Evolutionary conservation across 192 early-diverging fungal genomes (phyloP), one percentile per base, ranked within the genome.

Genomic region (Chytriomyces confervae): DNA sequence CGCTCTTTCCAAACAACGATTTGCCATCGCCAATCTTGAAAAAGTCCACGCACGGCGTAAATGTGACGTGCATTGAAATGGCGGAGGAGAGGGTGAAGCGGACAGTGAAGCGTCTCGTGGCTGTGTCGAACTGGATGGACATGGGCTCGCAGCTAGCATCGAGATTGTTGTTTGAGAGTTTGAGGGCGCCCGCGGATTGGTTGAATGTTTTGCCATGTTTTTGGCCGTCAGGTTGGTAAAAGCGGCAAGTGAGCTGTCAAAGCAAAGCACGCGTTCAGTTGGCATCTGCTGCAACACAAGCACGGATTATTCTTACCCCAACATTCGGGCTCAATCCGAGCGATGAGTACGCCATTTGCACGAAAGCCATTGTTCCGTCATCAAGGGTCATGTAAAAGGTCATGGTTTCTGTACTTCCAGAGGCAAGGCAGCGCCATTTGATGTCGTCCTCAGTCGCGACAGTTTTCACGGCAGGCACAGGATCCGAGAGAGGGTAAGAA

Each of bases 321-420:
- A 74, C 47, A 23, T 61, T 74, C 20, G 72, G 72, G 27, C 16
- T 47, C 29, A 63, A 27, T n/a, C 77, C 79, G 53, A 97, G 84
- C 60, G 93, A 92, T 10, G 92, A 94, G 86, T 95, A 95, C 77
- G 93, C 94, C 62, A 84, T 79, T 80, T 97, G 96, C n/a, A 97
- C 86, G 85, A 95, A 91, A 20, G 88, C 91, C 79, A 92, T 87
- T 65, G 86, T 85, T 5, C 96, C 95, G 20, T 88, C 80, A 63
- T 92, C 82, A 11, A 89, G 89, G 57, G 89, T 85, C 57, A 94
- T 79, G 80, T 96, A 95, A 78, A 96, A 91, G 9, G 94, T 93
- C 81, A 95, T 94, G 45, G 91, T 94, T 82, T 97, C 96, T 7
- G 95, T 95, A 6, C 92, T 90, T 44, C 60, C 69, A 29, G 72